These are phyloP conservation scores for Tricholoma sp. DNA, from an alignment of 768 basidiomycete species.

Conservation along the genomic window DNA sequence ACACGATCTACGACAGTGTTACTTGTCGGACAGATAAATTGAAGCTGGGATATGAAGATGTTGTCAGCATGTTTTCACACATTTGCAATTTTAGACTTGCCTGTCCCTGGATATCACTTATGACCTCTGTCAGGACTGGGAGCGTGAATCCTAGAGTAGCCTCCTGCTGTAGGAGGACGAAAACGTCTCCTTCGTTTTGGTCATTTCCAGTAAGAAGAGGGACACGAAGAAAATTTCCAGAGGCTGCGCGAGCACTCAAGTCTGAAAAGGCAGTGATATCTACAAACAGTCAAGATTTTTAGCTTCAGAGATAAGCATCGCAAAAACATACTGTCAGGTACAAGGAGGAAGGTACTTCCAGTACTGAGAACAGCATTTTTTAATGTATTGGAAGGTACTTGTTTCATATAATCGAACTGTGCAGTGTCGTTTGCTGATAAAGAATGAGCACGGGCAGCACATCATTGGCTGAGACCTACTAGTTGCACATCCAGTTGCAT, in stretches of 20 bases:
- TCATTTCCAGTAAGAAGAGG: constrained; percentile 20
- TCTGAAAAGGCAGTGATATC: constrained; percentile 31
- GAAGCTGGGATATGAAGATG: constrained; percentile 10
- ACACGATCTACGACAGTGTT: constrained; percentile 21
- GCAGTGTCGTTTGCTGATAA: constrained; percentile 3
- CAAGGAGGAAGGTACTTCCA: constrained; percentile 17
- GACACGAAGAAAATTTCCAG: constrained; percentile 10
- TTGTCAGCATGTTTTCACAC: background rate
- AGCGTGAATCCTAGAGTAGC: background rate
- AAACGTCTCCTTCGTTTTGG: constrained; percentile 18
- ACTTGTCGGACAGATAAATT: constrained; percentile 27
- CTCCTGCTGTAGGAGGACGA: background rate
- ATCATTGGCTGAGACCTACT: background rate
- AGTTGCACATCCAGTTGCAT: constrained; percentile 19
- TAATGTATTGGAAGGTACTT: constrained; percentile 20
- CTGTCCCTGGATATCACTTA: constrained; percentile 4
- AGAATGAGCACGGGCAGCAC: background rate
- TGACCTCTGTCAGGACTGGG: constrained; percentile 4
- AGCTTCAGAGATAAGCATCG: background rate
- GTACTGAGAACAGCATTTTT: constrained; percentile 24
- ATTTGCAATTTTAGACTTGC: background rate
- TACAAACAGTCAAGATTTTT: background rate
- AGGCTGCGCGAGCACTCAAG: constrained; percentile 5
- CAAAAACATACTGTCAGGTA: constrained; percentile 22
- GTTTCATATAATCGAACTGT: constrained; percentile 30